phyloP scores from a whole-genome alignment of 352 stramenopile species.

The Phytopythium oedochilum region DNA sequence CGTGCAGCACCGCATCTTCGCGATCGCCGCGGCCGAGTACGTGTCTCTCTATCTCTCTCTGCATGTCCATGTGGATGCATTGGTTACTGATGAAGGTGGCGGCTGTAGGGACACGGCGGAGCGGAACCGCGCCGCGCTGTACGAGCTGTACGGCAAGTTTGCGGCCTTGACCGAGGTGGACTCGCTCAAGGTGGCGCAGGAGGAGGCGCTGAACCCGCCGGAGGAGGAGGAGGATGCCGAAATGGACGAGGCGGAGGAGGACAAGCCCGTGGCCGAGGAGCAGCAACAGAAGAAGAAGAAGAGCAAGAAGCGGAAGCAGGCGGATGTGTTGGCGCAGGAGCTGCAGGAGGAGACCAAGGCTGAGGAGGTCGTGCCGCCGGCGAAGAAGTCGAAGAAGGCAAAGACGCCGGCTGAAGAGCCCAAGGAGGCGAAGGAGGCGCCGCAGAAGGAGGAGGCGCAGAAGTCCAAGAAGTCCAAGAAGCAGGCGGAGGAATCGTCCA shows the following conservation, averaged over 20 bases:
- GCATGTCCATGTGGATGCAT: too few relatives aligned
- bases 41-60: slow-evolving; percentile 4
- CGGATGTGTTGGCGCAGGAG: neutral
- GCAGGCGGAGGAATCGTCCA: slow-evolving; percentile 5
- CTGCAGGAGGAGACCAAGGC: slow-evolving; percentile 3
- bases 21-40: slow-evolving; percentile 68
- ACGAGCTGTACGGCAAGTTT: slow-evolving; percentile 77
- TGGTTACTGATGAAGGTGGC: neutral
- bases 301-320: slow-evolving; percentile 39
- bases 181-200: slow-evolving; percentile 55
- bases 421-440: neutral
- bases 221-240: slow-evolving; percentile 24
- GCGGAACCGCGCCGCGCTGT: slow-evolving; percentile 72
- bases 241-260: slow-evolving; percentile 7
- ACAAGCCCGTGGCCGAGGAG: slow-evolving; percentile 14
- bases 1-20: slow-evolving; percentile 80
- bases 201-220: slow-evolving; percentile 17
- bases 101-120: slow-evolving; percentile 54
- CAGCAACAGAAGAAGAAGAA: slow-evolving; percentile 34
- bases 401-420: slow-evolving; percentile 9
- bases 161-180: slow-evolving; percentile 66
- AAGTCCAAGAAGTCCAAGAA: slow-evolving; percentile 16
- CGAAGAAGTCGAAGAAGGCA: slow-evolving; percentile 22
- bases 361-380: neutral
- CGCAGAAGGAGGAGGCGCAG: slow-evolving; percentile 10